Evolutionary conservation across 225 moss, liverwort and hornwort genomes (phyloP).

Genomic region (Lunularia cruciata): DNA sequence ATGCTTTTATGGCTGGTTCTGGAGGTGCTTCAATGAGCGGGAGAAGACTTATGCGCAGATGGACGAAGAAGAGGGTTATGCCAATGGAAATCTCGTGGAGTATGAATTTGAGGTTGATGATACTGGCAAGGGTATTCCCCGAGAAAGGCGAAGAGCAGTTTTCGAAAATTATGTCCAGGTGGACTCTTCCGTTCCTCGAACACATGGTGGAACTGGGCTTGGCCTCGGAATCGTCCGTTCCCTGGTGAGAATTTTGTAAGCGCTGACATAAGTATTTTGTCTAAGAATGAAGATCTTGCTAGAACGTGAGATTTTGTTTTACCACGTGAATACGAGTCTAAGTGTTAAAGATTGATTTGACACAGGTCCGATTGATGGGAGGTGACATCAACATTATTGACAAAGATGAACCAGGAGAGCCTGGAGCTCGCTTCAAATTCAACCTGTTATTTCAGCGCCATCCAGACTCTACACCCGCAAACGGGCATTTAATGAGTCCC

Average conservation of each 20-base stretch:
- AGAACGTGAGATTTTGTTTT: too few species aligned
- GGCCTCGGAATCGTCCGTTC: conserved; percentile 57
- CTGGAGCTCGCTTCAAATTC: conserved; percentile 51
- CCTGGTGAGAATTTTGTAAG: conserved; percentile 40
- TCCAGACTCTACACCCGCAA: conserved; percentile 9
- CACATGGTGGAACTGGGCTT: conserved; percentile 56
- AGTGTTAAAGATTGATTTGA: too few species aligned
- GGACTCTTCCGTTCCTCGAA: conserved; percentile 46
- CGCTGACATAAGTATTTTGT: background rate
- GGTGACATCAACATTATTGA: conserved; percentile 51
- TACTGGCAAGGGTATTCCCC: conserved; percentile 58
- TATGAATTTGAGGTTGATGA: conserved; percentile 59
- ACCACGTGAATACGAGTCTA: too few species aligned
- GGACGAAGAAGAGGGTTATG: conserved; percentile 17
- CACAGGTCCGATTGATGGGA: conserved; percentile 54
- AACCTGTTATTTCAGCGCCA: conserved; percentile 41
- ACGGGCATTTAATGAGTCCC: background rate
- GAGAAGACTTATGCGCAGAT: conserved; percentile 19
- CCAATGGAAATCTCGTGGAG: conserved; percentile 34
- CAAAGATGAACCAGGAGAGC: conserved; percentile 49
- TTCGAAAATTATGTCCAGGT: conserved; percentile 60
- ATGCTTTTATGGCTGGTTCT: conserved; percentile 34
- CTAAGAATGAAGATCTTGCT: too few species aligned
- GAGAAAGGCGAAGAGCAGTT: conserved; percentile 43
- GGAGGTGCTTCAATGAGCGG: conserved; percentile 29